phyloP scores from a whole-genome alignment of 768 basidiomycete species.

The Neoboletus magnificus region DNA sequence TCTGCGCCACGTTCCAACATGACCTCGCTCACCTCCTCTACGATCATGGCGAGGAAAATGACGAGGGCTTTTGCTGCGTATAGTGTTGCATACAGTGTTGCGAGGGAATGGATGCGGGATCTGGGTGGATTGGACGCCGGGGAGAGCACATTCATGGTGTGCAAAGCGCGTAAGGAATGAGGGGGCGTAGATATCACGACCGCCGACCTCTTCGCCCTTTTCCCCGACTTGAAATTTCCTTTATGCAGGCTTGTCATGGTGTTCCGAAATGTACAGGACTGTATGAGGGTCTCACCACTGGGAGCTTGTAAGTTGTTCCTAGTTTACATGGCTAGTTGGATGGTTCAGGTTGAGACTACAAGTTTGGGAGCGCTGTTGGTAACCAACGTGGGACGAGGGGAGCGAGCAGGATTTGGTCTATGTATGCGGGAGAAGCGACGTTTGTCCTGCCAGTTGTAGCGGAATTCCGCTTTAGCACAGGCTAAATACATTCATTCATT shows the following conservation, averaged over 20 bases:
- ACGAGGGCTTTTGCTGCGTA: slow-evolving; percentile 91
- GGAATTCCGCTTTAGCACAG: too few relatives aligned
- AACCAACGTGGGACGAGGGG: too few relatives aligned
- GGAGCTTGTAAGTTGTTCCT: slow-evolving; percentile 93
- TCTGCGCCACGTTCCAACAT: slow-evolving; percentile 75
- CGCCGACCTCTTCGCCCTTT: slow-evolving; percentile 95
- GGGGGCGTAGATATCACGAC: slow-evolving; percentile 87
- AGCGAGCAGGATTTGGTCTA: neutral
- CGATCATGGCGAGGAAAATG: slow-evolving; percentile 80
- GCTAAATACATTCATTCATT: too few relatives aligned
- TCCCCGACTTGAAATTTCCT: slow-evolving; percentile 99
- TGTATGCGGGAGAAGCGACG: too few relatives aligned
- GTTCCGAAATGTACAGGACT: neutral
- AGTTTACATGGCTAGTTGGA: slow-evolving; percentile 61
- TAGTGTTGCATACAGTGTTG: too few relatives aligned
- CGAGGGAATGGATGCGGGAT: neutral
- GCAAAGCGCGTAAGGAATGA: slow-evolving; percentile 10
- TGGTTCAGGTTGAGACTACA: neutral
- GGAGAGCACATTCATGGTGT: slow-evolving; percentile 7
- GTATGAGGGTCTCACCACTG: slow-evolving; percentile 58
- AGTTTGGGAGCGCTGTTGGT: neutral
- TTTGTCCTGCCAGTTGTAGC: too few relatives aligned
- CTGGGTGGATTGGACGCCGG: too few relatives aligned
- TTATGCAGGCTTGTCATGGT: slow-evolving; percentile 79
- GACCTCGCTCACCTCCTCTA: slow-evolving; percentile 80